phyloP scores from a whole-genome alignment of 2,329 filamentous ascomycete genomes.

The Colletotrichum paranaense region DNA sequence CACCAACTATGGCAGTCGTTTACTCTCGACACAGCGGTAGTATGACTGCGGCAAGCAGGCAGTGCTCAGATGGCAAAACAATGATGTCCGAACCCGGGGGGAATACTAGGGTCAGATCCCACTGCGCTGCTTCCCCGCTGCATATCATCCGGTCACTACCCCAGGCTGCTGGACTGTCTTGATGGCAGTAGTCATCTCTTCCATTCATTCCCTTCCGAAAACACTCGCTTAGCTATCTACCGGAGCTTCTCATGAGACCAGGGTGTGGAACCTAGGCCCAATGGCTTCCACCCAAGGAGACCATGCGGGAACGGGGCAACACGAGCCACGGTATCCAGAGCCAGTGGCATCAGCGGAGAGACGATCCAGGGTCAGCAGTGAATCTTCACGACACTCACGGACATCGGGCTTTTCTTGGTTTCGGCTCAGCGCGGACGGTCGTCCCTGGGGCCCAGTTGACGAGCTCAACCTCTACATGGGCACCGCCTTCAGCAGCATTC shows the following conservation, averaged over 20 bases:
- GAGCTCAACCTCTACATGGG: constrained; percentile 30
- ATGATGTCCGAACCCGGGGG: background rate
- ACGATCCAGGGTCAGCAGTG: background rate
- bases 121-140: background rate
- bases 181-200: too few species aligned
- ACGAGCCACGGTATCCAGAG: constrained; percentile 9
- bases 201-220: background rate
- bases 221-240: too few species aligned
- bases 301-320: background rate
- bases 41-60: constrained; percentile 3
- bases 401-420: constrained; percentile 30
- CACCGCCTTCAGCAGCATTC: constrained; percentile 28
- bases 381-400: background rate
- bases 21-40: background rate
- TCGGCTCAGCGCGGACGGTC: constrained; percentile 12
- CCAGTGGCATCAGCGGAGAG: background rate
- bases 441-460: constrained; percentile 21
- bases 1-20: background rate
- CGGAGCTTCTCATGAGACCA: background rate
- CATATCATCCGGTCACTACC: background rate
- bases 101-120: too few species aligned
- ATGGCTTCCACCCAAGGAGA: constrained; percentile 4
- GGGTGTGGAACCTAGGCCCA: background rate
- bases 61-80: background rate
- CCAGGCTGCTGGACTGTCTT: background rate